Conservation (phyloP, 2,329 filamentous ascomycete genomes). For the Knufia fluminis region DNA sequence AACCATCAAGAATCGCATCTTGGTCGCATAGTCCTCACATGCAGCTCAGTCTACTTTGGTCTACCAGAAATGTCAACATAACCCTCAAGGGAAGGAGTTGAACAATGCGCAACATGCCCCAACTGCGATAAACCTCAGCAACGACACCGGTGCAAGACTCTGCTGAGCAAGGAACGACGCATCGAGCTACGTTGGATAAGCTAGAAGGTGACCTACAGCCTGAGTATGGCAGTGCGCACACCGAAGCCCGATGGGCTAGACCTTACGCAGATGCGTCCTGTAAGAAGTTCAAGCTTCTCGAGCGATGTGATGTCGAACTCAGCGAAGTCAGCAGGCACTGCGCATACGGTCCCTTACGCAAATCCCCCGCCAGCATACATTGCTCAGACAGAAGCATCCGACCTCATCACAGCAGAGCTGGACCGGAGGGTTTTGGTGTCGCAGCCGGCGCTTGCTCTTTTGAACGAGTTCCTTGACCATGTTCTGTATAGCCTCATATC, state of each 20-base stretch:
- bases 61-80: no score
- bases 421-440: slow-evolving; percentile 69
- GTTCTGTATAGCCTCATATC: slow-evolving; percentile 85
- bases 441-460: slow-evolving; percentile 59
- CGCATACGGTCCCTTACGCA: slow-evolving; percentile 14
- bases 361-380: slow-evolving; percentile 80
- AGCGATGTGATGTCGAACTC: slow-evolving; percentile 23
- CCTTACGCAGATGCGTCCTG: slow-evolving; percentile 8
- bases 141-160: neutral
- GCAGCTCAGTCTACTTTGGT: no score
- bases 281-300: slow-evolving; percentile 22
- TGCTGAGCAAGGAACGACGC: neutral
- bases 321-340: slow-evolving; percentile 14
- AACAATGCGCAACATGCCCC: no score
- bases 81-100: no score
- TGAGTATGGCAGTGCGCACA: slow-evolving; percentile 9
- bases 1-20: no score
- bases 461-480: slow-evolving; percentile 91
- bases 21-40: no score
- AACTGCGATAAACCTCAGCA: no score
- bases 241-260: slow-evolving; percentile 14
- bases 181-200: neutral
- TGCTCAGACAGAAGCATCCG: slow-evolving; percentile 74
- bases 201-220: neutral
- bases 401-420: slow-evolving; percentile 84